These are phyloP conservation scores for Septoria petroselini DNA, from an alignment of 2,329 filamentous ascomycete genomes.

Conservation along the genomic window DNA sequence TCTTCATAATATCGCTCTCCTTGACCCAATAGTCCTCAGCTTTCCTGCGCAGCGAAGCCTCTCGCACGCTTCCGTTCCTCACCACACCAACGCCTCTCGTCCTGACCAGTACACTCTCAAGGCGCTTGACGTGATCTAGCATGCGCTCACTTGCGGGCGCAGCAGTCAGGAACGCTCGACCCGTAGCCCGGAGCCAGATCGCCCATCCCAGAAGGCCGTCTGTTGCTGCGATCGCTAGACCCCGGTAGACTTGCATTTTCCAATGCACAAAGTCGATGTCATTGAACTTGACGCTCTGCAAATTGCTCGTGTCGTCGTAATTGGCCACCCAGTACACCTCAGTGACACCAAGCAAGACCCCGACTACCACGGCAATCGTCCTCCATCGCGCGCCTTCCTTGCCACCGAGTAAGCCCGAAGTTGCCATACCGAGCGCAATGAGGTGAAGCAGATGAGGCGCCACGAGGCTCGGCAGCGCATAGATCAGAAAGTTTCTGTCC, in stretches of 20 bases:
- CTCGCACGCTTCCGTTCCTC: conserved; percentile 73
- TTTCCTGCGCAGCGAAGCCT: conserved; percentile 65
- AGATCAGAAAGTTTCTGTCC: conserved; percentile 71
- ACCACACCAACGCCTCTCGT: conserved; percentile 71
- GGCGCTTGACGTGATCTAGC: conserved; percentile 54
- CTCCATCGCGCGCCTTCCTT: conserved; percentile 66
- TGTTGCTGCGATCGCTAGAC: conserved; percentile 60
- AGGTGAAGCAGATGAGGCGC: conserved; percentile 80
- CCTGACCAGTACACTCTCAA: conserved; percentile 63
- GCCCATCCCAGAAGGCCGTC: conserved; percentile 63
- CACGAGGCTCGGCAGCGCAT: conserved; percentile 70
- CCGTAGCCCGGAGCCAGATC: conserved; percentile 74
- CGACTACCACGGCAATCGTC: conserved; percentile 62
- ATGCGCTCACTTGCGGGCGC: conserved; percentile 64
- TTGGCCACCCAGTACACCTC: conserved; percentile 65
- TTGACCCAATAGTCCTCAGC: conserved; percentile 75
- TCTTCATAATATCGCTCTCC: conserved; percentile 68
- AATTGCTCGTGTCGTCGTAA: conserved; percentile 65
- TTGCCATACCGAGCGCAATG: conserved; percentile 66
- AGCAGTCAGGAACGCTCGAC: conserved; percentile 68
- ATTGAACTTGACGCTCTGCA: conserved; percentile 55
- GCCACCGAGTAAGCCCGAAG: conserved; percentile 65
- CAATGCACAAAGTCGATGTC: conserved; percentile 72
- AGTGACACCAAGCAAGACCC: conserved; percentile 55
- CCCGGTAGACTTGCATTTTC: conserved; percentile 62